Percentiles rank a stretch among this genome's conserved stretches.
Evolutionary conservation across 306 rosid species (phyloP).

Genomic region (Quercus agrifolia): DNA sequence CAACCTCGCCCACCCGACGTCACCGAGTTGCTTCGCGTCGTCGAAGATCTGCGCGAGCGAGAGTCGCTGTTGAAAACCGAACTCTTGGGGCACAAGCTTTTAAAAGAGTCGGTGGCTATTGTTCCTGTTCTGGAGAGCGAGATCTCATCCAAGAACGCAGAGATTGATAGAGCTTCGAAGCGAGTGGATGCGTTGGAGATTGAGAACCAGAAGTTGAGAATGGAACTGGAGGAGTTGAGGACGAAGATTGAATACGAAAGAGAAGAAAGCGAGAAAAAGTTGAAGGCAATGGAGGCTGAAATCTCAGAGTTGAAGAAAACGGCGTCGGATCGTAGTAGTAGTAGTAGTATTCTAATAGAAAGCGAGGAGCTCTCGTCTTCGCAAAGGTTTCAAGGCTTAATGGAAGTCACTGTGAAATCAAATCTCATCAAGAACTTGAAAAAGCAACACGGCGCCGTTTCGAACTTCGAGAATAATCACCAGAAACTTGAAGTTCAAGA

Average conservation of each 20-base stretch:
- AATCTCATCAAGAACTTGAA: conserved; percentile 57
- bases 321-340: conserved; percentile 30
- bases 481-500: conserved; percentile 40
- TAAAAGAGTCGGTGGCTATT: conserved; percentile 74
- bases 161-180: conserved; percentile 48
- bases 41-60: conserved; percentile 90
- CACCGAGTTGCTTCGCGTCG: conserved; percentile 72
- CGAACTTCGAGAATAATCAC: conserved; percentile 25
- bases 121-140: conserved; percentile 74
- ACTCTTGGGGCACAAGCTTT: conserved; percentile 78
- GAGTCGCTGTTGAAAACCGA: conserved; percentile 88
- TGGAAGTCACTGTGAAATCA: conserved; percentile 56
- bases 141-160: conserved; percentile 47
- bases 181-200: conserved; percentile 39
- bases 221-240: conserved; percentile 40
- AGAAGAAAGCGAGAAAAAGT: conserved; percentile 34
- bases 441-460: conserved; percentile 30
- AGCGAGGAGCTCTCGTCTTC: conserved; percentile 58
- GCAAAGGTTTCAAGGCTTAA: conserved; percentile 58
- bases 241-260: conserved; percentile 38
- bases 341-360: background rate
- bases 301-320: conserved; percentile 61
- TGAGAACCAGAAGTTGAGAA: conserved; percentile 48
- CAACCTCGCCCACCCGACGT: conserved; percentile 95
- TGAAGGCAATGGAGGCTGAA: conserved; percentile 58